phyloP scores from a whole-genome alignment of 1,284 basidiomycete genomes.

The Naganishia albida region DNA sequence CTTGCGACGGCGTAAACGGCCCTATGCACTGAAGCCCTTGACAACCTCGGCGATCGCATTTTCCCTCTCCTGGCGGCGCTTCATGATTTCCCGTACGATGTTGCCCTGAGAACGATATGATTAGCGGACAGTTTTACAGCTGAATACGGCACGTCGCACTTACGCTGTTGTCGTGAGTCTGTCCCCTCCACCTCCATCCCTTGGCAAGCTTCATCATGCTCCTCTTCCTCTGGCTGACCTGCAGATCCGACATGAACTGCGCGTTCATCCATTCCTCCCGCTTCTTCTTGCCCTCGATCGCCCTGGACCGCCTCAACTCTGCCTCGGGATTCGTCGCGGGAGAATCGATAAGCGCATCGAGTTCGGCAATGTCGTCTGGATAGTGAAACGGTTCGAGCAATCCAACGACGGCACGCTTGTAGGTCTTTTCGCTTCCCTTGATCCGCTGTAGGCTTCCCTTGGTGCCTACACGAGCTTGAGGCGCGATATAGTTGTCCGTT shows the following conservation, averaged over 20 bases:
- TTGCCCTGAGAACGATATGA: constrained; percentile 41
- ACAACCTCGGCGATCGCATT: constrained; percentile 54
- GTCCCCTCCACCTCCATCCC: constrained; percentile 48
- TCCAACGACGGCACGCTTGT: constrained; percentile 86
- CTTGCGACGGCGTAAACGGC: not conserved
- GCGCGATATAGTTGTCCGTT: constrained; percentile 79
- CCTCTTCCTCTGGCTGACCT: constrained; percentile 36
- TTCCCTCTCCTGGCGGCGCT: constrained; percentile 61
- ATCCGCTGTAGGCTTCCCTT: constrained; percentile 40
- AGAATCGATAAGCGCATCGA: constrained; percentile 54
- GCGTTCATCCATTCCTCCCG: constrained; percentile 41
- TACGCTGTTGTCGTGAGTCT: constrained; percentile 47
- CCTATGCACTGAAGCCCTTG: constrained; percentile 21
- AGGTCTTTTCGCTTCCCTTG: constrained; percentile 59
- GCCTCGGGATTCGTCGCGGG: constrained; percentile 57
- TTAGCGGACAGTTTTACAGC: not conserved
- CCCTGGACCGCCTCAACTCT: constrained; percentile 62
- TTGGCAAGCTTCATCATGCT: constrained; percentile 47
- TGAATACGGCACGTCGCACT: constrained; percentile 32
- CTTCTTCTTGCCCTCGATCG: constrained; percentile 60
- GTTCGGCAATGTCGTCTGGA: constrained; percentile 74
- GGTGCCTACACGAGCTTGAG: constrained; percentile 54
- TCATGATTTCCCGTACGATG: constrained; percentile 49
- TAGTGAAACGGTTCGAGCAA: constrained; percentile 88
- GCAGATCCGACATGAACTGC: constrained; percentile 32